These are phyloP conservation scores for Diaporthe capsici DNA, from an alignment of 2,329 filamentous ascomycete species.

Conservation along the genomic window DNA sequence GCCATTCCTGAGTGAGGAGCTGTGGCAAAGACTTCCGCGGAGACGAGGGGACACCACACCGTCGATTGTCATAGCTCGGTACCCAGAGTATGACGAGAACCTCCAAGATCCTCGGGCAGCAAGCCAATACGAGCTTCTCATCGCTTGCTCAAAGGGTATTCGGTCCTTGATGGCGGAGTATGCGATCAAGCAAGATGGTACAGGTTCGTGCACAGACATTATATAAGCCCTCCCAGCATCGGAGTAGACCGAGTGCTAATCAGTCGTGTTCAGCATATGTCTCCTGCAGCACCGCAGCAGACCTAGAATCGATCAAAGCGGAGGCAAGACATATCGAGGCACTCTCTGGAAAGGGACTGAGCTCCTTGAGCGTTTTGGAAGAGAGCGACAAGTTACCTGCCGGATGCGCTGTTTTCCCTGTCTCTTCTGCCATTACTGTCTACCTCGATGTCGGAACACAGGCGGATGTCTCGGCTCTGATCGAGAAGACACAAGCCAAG, in stretches of 20 bases:
- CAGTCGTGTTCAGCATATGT: neutral
- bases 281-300: neutral
- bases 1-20: neutral
- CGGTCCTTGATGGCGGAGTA: neutral
- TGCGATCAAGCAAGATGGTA: neutral
- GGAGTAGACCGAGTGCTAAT: neutral
- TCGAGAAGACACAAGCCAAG: neutral
- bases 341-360: neutral
- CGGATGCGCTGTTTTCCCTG: neutral
- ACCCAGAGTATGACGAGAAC: neutral
- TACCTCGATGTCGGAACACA: neutral
- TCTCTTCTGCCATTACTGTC: neutral
- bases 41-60: neutral
- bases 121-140: neutral
- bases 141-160: neutral
- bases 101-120: neutral
- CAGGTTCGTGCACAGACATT: neutral
- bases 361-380: neutral
- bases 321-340: neutral
- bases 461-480: neutral
- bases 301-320: neutral
- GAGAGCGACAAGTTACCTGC: neutral
- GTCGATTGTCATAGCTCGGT: neutral
- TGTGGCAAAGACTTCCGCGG: neutral
- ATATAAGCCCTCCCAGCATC: neutral